Conservation (phyloP, 2,329 filamentous ascomycete genomes). For the Trichoderma lentiforme region DNA sequence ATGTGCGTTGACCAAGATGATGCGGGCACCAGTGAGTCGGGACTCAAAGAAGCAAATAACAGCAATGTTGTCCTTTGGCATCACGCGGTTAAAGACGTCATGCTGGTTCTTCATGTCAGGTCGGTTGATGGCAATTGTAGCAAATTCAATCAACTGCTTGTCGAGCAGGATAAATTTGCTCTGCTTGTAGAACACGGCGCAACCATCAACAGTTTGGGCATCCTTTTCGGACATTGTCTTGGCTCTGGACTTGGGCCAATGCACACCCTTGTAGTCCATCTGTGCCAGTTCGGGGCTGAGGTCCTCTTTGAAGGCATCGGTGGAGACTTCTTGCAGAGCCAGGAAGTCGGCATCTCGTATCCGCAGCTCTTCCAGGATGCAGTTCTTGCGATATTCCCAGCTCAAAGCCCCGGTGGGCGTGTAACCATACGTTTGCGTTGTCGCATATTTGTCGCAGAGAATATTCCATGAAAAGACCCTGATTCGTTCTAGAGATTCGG, state of each 20-base stretch:
- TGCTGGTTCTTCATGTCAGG: conserved; percentile 97
- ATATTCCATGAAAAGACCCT: conserved; percentile 94
- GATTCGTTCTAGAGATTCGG: conserved; percentile 63
- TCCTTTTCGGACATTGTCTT: conserved; percentile 91
- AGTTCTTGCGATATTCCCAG: conserved; percentile 82
- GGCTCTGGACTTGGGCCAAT: conserved; percentile 85
- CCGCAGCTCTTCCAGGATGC: conserved; percentile 79
- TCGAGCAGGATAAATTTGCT: conserved; percentile 92
- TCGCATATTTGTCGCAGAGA: conserved; percentile 90
- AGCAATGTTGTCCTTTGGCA: conserved; percentile 97
- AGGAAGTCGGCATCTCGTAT: conserved; percentile 82
- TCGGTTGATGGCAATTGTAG: conserved; percentile 85
- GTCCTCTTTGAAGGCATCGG: conserved; percentile 86
- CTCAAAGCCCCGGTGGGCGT: conserved; percentile 75
- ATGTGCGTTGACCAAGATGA: conserved; percentile 93
- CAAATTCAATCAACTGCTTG: conserved; percentile 91
- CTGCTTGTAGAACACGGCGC: conserved; percentile 93
- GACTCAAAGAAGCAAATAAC: conserved; percentile 92
- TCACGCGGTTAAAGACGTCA: conserved; percentile 96
- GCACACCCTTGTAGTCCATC: conserved; percentile 88
- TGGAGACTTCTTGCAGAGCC: conserved; percentile 90
- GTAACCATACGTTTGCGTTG: conserved; percentile 81
- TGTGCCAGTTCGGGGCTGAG: conserved; percentile 84
- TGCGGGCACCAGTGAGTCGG: conserved; percentile 77
- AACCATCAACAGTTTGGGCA: conserved; percentile 87